These are phyloP conservation scores for Melaleuca alternifolia DNA, from an alignment of 345 rosid species.

Conservation along the genomic window DNA sequence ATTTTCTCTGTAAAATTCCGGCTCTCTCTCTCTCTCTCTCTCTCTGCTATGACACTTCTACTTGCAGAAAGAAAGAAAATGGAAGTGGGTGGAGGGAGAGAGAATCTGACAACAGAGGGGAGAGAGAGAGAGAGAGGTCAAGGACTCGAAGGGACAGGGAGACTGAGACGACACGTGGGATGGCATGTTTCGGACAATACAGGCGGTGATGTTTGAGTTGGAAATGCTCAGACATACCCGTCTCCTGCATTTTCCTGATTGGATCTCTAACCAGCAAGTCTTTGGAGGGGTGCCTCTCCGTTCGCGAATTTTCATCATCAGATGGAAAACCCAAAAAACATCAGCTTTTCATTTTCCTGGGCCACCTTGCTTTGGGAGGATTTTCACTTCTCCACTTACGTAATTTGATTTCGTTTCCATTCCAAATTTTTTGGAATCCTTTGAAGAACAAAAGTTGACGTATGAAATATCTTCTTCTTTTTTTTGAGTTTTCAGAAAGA, in stretches of 20 bases:
- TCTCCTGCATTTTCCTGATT: neutral
- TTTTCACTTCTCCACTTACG: neutral
- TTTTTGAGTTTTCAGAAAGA: neutral
- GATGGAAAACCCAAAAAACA: neutral
- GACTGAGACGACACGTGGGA: neutral
- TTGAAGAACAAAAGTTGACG: neutral
- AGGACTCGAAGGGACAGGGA: neutral
- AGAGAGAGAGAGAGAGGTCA: neutral
- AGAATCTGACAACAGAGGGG: neutral
- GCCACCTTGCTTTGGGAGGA: no score
- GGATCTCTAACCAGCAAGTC: neutral
- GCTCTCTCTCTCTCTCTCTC: neutral
- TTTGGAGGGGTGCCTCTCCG: no score
- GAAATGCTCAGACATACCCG: neutral
- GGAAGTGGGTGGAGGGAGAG: neutral
- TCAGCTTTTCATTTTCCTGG: no score
- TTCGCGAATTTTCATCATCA: neutral
- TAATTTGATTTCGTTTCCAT: neutral
- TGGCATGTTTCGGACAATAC: neutral
- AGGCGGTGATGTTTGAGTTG: neutral
- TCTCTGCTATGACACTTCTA: neutral
- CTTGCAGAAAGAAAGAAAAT: neutral
- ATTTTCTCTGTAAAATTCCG: neutral
- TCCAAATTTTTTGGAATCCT: neutral
- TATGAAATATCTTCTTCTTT: neutral